These are phyloP conservation scores for Lentinula guzmanii DNA, from an alignment of 768 basidiomycete species.

Conservation along the genomic window DNA sequence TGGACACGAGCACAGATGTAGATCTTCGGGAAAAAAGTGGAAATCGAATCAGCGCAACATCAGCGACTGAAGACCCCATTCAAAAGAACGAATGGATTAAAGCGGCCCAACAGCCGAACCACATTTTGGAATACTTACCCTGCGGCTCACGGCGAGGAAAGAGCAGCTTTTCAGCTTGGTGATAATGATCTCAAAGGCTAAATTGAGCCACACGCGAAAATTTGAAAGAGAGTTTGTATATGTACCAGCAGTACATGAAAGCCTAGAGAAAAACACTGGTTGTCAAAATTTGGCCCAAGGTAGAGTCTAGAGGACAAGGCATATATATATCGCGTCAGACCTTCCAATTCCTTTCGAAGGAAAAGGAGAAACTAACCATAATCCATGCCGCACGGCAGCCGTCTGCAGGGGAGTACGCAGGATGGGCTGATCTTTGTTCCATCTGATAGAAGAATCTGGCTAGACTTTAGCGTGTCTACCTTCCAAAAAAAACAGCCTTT, in stretches of 20 bases:
- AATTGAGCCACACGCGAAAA: background rate
- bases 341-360: too few species aligned
- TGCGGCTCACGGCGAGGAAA: background rate
- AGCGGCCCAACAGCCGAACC: background rate
- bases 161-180: background rate
- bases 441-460: background rate
- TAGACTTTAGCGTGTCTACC: background rate
- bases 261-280: too few species aligned
- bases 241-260: background rate
- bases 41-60: background rate
- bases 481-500: background rate
- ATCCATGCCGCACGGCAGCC: background rate
- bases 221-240: background rate
- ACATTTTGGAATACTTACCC: background rate
- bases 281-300: too few species aligned
- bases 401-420: background rate
- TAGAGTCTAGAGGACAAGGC: too few species aligned
- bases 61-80: background rate
- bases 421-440: background rate
- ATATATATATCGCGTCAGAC: too few species aligned
- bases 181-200: background rate
- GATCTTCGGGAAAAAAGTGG: background rate
- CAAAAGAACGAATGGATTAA: background rate
- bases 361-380: too few species aligned
- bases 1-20: background rate